Percentiles rank a stretch among this genome's conserved stretches.
These are phyloP conservation scores for Penicillium sp. DNA, from an alignment of 2,329 filamentous ascomycete genomes.

Conservation along the genomic window DNA sequence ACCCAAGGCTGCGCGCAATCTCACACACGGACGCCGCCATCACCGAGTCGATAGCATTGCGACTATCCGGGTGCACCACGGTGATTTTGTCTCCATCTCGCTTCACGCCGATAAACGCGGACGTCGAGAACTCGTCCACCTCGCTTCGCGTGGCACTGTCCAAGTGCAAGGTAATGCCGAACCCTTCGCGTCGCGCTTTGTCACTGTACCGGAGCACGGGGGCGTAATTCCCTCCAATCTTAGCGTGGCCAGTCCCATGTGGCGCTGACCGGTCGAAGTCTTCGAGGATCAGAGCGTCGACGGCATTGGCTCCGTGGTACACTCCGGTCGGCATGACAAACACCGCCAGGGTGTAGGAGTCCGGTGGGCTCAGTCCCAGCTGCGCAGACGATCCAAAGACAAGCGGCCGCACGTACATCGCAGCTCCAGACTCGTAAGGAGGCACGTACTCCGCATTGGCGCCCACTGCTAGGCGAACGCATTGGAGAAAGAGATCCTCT, in stretches of 20 bases:
- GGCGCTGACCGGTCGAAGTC: constrained; percentile 93
- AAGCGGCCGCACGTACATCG: constrained; percentile 87
- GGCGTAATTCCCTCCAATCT: constrained; percentile 93
- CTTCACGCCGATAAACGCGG: constrained; percentile 79
- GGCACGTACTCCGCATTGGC: constrained; percentile 89
- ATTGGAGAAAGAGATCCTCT: constrained; percentile 66
- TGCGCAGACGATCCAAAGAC: constrained; percentile 84
- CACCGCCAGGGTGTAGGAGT: constrained; percentile 87
- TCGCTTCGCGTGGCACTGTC: constrained; percentile 79
- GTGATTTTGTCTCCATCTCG: constrained; percentile 58
- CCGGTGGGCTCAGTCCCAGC: constrained; percentile 76
- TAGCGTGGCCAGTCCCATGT: constrained; percentile 82
- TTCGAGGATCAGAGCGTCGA: constrained; percentile 82
- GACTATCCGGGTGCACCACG: constrained; percentile 80
- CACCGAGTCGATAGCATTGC: constrained; percentile 80
- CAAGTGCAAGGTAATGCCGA: constrained; percentile 88
- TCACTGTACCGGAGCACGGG: constrained; percentile 86
- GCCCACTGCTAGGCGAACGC: constrained; percentile 73
- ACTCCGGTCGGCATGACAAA: constrained; percentile 89
- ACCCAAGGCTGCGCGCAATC: constrained; percentile 71
- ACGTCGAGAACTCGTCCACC: constrained; percentile 94
- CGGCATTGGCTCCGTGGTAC: constrained; percentile 84
- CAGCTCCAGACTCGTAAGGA: constrained; percentile 79
- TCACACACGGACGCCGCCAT: constrained; percentile 73
- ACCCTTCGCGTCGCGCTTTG: constrained; percentile 70